Evolutionary conservation across 2,329 filamentous ascomycete genomes (phyloP), one percentile per base, ranked within the genome.

Genomic region (Paramyrothecium roridum): DNA sequence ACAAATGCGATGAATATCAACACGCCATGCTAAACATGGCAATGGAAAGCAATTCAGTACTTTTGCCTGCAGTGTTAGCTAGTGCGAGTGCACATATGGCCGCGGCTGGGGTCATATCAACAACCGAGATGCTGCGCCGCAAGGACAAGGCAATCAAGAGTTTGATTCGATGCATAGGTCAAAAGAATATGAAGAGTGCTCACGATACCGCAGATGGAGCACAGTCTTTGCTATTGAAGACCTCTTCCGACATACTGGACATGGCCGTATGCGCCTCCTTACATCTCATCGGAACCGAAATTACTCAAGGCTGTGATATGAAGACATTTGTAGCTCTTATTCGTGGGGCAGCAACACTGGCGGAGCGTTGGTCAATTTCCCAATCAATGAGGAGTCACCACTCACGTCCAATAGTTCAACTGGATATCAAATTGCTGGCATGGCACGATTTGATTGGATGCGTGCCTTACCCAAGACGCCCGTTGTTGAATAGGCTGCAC

Each of bases 41-140:
- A 19, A 12, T 33, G 19, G 48, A 26, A 10, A 50, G 26, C 13
- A 33, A 50, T 33, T 56, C 54, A 2, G n/a, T 56, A 19, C 50
- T 56, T 2, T 22, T 56, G 26, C 50, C 45, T 6, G 46, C 52
- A 30, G 46, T 56, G 23, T 19, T 56, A 45, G 54, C 54, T n/a
- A 46, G 50, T 10, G 50, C 54, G 10, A 56, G 54, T n/a, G 54
- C 48, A 11, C 54, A 53, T 22, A 51, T 56, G 46, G 50, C 47
- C 4, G 34, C 43, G 21, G 54, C 54, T 16, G 54, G 54, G 3
- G 3, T 47, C 17, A 53, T 56, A 19, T 8, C 50, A 17, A 46
- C 49, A 22, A 48, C 50, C 16, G 54, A 52, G 16, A 37, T 50
- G 48, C 48, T 50, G 3, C 23, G 48, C 21, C 21, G 48, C 3